These are phyloP conservation scores for Ceratocystis diversiconidia DNA, from an alignment of 2,329 filamentous ascomycete genomes.

Conservation along the genomic window DNA sequence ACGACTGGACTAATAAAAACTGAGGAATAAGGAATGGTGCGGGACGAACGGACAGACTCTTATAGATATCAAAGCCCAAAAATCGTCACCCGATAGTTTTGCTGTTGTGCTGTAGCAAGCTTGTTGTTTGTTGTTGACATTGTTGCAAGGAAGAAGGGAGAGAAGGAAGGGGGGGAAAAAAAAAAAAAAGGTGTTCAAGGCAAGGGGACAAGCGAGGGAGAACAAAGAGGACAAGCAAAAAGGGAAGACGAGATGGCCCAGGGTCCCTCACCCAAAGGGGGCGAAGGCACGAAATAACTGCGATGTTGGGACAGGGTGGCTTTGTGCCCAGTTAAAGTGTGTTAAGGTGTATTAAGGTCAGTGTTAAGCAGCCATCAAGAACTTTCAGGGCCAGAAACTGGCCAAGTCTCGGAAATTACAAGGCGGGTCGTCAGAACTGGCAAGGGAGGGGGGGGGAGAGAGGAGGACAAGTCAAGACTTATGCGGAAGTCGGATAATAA, in stretches of 20 bases:
- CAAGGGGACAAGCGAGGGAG: neutral
- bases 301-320: constrained; percentile 1
- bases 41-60: neutral
- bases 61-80: neutral
- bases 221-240: neutral
- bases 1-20: neutral
- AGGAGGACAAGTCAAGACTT: neutral
- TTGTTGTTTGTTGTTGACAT: constrained; percentile 1
- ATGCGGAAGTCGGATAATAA: neutral
- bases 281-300: neutral
- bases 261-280: neutral
- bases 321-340: neutral
- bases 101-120: neutral
- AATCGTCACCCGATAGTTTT: neutral
- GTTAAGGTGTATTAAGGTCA: neutral
- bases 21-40: neutral
- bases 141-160: constrained; percentile 1
- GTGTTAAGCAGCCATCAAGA: neutral
- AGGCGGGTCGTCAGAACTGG: neutral
- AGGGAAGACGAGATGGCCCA: neutral
- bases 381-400: neutral
- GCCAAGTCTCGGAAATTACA: neutral
- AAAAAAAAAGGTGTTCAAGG: neutral
- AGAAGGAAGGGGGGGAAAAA: too few species aligned
- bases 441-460: neutral